Conservation (phyloP, 176 grass and related monocot genomes). For the Carex scoparia region DNA sequence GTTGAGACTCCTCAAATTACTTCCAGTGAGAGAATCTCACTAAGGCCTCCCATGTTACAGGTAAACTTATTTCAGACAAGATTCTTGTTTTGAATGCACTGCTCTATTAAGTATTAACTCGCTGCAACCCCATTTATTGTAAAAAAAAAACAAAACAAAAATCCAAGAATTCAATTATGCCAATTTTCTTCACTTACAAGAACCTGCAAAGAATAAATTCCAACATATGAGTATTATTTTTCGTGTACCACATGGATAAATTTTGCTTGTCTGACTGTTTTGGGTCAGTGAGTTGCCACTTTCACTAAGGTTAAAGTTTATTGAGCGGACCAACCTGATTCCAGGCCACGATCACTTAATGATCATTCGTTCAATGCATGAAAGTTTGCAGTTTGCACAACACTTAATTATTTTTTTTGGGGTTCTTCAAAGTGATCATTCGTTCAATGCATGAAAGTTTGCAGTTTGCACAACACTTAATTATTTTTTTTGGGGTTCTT, state of each 20-base stretch:
- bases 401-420: not conserved
- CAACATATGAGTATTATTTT: not conserved
- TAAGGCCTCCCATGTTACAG: conserved; percentile 97
- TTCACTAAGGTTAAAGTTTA: not conserved
- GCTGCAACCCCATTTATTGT: not conserved
- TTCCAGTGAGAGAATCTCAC: conserved; percentile 58
- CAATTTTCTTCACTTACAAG: not conserved
- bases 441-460: not conserved
- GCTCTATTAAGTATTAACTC: not conserved
- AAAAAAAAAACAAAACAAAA: not conserved
- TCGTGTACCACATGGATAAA: not conserved
- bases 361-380: not conserved
- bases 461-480: not conserved
- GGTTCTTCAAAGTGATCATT: not conserved
- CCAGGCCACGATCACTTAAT: not conserved
- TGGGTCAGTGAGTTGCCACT: not conserved
- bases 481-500: conserved; percentile 9
- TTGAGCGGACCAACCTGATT: not conserved
- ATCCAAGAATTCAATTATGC: not conserved
- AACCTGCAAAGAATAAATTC: not conserved
- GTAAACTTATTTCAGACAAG: conserved; percentile 30
- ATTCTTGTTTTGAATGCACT: conserved; percentile 17
- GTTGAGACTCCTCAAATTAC: conserved; percentile 69
- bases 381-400: not conserved
- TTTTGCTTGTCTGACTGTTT: not conserved